Evolutionary conservation across 495 filamentous ascomycete genomes (phyloP), one percentile per base, ranked within the genome.

Genomic region (Aspergillus sclerotioniger): DNA sequence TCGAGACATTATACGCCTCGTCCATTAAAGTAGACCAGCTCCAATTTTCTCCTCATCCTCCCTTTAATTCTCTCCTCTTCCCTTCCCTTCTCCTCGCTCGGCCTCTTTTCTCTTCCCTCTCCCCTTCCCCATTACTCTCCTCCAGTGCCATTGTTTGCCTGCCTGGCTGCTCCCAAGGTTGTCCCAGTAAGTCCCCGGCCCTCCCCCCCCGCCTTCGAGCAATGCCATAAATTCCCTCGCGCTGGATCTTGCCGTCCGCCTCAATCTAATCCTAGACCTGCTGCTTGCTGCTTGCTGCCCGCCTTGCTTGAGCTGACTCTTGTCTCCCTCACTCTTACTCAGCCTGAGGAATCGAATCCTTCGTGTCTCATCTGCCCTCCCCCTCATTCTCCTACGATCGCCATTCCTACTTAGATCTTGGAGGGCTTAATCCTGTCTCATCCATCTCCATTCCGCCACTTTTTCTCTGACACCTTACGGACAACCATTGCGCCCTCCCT

Each of bases 51-150:
- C 48, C 13, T 39, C 51, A 8, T 35, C 29, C 16, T 12, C 20
- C 37, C 28, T 58, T 46, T 56, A 43, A 44, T 48, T 48, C 53
- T 55, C 49, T 53, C 53, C 48, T 57, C 32, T 53, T 54, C 50
- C 31, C 48, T 41, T 25, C 37, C 31, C 16, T 59, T 54, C 32
- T 49, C 43, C 39, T 50, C 61, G 35, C 25, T 52, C 51, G 12
- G 15, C 25, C 25, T 50, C 47, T 21, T 9, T 57, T 57, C 39
- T 50, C 10, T 48, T 48, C 48, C 44, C 58, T 46, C 8, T 54
- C 43, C 45, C 35, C 44, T 56, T 39, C 37, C 51, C 56, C 47
- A 29, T 43, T 41, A 54, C 57, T 47, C 44, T 45, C 43, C 46
- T 32, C 54, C 44, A 35, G 16, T 25, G 52, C 37, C 37, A 41